These are phyloP conservation scores for Tardiomyces blankii DNA, from an alignment of 1,139 yeast species.

Conservation along the genomic window DNA sequence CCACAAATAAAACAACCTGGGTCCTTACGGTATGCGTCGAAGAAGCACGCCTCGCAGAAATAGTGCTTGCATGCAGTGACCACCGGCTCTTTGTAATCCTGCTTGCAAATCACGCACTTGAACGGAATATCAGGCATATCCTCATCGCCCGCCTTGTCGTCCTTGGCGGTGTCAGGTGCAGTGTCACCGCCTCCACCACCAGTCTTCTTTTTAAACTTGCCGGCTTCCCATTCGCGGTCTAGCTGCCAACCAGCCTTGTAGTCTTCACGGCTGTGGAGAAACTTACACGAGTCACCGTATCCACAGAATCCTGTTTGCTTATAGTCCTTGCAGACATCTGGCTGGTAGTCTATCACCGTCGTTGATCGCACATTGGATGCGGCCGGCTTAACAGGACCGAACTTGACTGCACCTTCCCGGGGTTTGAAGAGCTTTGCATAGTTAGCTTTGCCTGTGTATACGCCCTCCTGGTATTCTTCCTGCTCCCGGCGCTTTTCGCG, in stretches of 20 bases:
- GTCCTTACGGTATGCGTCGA: slow-evolving; percentile 36
- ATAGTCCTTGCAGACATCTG: slow-evolving; percentile 91
- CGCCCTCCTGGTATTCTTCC: slow-evolving; percentile 14
- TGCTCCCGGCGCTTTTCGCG: not conserved
- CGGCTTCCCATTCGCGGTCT: slow-evolving; percentile 62
- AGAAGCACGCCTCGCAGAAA: slow-evolving; percentile 55
- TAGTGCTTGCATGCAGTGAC: slow-evolving; percentile 55
- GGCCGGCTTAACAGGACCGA: slow-evolving; percentile 17
- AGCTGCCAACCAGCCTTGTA: slow-evolving; percentile 64
- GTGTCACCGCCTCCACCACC: slow-evolving; percentile 1
- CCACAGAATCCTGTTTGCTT: slow-evolving; percentile 93
- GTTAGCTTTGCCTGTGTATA: slow-evolving; percentile 26
- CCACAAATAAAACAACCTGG: slow-evolving; percentile 47
- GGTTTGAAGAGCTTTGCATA: slow-evolving; percentile 19
- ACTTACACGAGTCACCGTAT: slow-evolving; percentile 96
- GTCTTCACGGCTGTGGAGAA: slow-evolving; percentile 82
- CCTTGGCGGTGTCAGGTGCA: not conserved
- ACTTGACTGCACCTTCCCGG: slow-evolving; percentile 9
- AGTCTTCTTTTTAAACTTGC: slow-evolving; percentile 4
- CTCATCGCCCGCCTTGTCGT: not conserved
- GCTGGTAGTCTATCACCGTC: slow-evolving; percentile 78
- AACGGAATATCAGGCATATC: slow-evolving; percentile 37
- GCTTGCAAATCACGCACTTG: slow-evolving; percentile 54
- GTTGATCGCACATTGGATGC: slow-evolving; percentile 51
- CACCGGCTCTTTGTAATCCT: slow-evolving; percentile 47